Evolutionary conservation across 139 green algal genomes (phyloP).

Genomic region (Coelastrella sp.): DNA sequence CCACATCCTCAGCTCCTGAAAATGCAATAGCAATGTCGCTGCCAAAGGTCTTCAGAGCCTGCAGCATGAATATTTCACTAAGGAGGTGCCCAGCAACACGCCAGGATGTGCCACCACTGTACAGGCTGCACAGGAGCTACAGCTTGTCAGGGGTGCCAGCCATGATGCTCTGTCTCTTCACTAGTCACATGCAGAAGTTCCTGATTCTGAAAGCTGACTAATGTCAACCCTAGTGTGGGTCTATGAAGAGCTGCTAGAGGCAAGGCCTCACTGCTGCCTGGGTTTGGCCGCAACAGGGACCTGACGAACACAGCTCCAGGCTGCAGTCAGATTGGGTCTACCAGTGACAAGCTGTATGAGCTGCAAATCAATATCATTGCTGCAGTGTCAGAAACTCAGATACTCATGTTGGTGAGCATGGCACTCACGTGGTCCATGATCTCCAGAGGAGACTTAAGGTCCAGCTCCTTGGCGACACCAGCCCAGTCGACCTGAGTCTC

Average conservation of each 20-base stretch:
- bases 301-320: no score
- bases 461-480: slow-evolving; percentile 70
- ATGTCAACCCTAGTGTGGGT: no score
- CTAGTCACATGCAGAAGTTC: background rate
- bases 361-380: background rate
- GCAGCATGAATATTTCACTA: slow-evolving; percentile 1
- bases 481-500: slow-evolving; percentile 65
- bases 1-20: slow-evolving; percentile 96
- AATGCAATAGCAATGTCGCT: slow-evolving; percentile 95
- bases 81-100: background rate
- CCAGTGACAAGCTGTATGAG: no score
- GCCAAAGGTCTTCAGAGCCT: slow-evolving; percentile 92
- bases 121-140: no score
- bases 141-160: no score
- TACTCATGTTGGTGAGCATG: background rate
- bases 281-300: no score
- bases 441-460: slow-evolving; percentile 87
- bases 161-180: no score
- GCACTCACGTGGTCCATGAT: slow-evolving; percentile 93
- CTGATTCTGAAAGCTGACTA: no score
- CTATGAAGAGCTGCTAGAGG: no score
- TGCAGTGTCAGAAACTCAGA: background rate
- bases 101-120: no score
- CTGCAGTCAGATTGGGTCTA: no score
- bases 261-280: no score